phyloP scores from a whole-genome alignment of 352 stramenopile genomes.

The Phytophthora tubulina region DNA sequence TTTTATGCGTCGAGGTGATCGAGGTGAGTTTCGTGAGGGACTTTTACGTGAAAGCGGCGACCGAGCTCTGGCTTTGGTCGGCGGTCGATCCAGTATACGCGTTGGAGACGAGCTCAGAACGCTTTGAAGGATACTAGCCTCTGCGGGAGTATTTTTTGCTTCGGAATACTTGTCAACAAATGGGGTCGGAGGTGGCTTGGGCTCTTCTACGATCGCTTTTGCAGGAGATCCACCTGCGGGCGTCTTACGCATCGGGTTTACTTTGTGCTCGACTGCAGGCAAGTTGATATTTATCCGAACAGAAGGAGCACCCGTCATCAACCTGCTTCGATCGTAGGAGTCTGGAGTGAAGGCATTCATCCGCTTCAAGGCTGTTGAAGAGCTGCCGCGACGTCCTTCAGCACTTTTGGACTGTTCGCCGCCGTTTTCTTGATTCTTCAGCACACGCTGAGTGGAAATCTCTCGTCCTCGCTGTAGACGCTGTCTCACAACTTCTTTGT shows the following conservation, averaged over 20 bases:
- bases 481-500: slow-evolving; percentile 39
- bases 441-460: slow-evolving; percentile 29
- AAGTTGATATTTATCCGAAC: slow-evolving; percentile 56
- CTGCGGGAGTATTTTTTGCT: background rate
- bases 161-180: background rate
- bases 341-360: slow-evolving; percentile 3
- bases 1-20: slow-evolving; percentile 23
- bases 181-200: slow-evolving; percentile 9
- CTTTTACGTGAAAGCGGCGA: slow-evolving; percentile 19
- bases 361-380: background rate
- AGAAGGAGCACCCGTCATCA: slow-evolving; percentile 23
- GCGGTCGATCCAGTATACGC: slow-evolving; percentile 24
- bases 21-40: slow-evolving; percentile 1
- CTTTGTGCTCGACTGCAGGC: slow-evolving; percentile 39
- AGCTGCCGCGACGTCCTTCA: background rate
- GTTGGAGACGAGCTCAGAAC: slow-evolving; percentile 37
- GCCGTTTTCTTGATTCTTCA: slow-evolving; percentile 13
- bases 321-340: slow-evolving; percentile 13
- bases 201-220: slow-evolving; percentile 22
- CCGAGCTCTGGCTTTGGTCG: slow-evolving; percentile 9
- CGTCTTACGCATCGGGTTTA: slow-evolving; percentile 11
- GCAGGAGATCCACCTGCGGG: slow-evolving; percentile 13
- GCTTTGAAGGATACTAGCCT: slow-evolving; percentile 16
- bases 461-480: slow-evolving; percentile 39
- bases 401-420: background rate